These are phyloP conservation scores for Quercus lobata DNA, from an alignment of 331 rosid species.

Conservation along the genomic window DNA sequence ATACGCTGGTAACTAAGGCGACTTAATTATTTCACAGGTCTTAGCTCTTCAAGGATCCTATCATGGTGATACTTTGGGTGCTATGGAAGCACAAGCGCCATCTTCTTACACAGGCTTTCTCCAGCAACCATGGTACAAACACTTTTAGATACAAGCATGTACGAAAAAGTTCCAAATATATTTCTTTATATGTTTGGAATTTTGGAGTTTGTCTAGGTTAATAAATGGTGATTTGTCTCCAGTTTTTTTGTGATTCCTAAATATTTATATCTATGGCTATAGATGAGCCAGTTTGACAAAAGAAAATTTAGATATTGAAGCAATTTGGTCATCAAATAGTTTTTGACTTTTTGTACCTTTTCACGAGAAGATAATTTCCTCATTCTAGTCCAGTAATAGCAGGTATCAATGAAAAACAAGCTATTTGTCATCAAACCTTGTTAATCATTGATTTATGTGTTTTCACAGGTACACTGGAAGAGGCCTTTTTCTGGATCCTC, in stretches of 20 bases:
- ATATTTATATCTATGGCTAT: background rate
- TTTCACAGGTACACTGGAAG: constrained; percentile 89
- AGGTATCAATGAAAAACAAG: constrained; percentile 8
- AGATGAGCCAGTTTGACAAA: background rate
- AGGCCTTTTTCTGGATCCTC: constrained; percentile 92
- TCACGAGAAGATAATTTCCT: background rate
- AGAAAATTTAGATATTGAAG: background rate
- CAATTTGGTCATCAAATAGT: background rate
- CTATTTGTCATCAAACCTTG: constrained; percentile 10
- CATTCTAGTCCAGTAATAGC: background rate
- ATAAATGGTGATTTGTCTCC: background rate
- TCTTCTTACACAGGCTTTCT: constrained; percentile 93
- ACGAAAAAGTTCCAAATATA: background rate
- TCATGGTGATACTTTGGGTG: constrained; percentile 97
- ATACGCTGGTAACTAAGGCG: constrained; percentile 8
- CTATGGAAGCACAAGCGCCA: constrained; percentile 98
- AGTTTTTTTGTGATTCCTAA: background rate
- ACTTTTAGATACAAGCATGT: constrained; percentile 3
- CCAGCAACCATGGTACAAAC: constrained; percentile 88
- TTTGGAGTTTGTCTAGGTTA: background rate
- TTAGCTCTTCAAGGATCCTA: constrained; percentile 85
- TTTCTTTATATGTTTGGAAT: background rate
- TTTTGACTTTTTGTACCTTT: constrained; percentile 8
- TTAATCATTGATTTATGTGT: constrained; percentile 15
- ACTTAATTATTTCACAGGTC: constrained; percentile 55